Base-by-base conservation (phyloP, 2,329 filamentous ascomycete species). In the Blastomyces percursus region DNA sequence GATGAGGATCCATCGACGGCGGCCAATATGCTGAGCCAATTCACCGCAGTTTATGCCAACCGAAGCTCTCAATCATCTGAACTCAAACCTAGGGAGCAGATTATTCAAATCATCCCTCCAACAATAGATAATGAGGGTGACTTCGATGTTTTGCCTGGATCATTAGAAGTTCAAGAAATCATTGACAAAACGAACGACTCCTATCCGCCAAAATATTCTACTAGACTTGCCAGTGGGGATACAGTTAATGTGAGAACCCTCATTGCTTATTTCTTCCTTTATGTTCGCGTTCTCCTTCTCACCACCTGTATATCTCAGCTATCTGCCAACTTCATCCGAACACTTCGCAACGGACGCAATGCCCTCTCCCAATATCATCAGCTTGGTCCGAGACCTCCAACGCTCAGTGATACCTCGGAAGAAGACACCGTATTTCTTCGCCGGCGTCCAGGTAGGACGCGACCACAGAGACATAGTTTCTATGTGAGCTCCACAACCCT, bases 51-150 rank as follows among this genome's bases (percentile, higher is more conserved):
- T 24, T 64, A 67, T 21, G 6, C 58, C 8, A 57, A 40, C 9
- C 42, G 38, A 38, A 48, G 14, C 6, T 16, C 44, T 27, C 21
- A 60, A 32, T 3, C 30, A 32, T 30, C 40, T 12, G 59, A 52
- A 3, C 62, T 42, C 30, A 60, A 64, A 51, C 40, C 14, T 24
- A 16, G 6, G 8, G 14, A 42, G 24, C 60, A 62, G 14, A 24
- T 46, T 19, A 38, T 62, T 38, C 51, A 59, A 12, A 52, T 60
- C 12, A 52, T 52, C 38, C 60, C 65, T 24, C 65, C 68, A n/a
- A 54, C 30, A 1, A 64, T 67, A n/a, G 66, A 67, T 6, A 64
- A 68, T 58, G 64, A 65, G 14, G 64, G 68, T 2, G 65, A 66
- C 24, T 67, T 62, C 35, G 7, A 56, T 14, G 59, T 63, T 59